Evolutionary conservation across 257 asterid genomes (phyloP).

Genomic region (Lavandula angustifolia): DNA sequence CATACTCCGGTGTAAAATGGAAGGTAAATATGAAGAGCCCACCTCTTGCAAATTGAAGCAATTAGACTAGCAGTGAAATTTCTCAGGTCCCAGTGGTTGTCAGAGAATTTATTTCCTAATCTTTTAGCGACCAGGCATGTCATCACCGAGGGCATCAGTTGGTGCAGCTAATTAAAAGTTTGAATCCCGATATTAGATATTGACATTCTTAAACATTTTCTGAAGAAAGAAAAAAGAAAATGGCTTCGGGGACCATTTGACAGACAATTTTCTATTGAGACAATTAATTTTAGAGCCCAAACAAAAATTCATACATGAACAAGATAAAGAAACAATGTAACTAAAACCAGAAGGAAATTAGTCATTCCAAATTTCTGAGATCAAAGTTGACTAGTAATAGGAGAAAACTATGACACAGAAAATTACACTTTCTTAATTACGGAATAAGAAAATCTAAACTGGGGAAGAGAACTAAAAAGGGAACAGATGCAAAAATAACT

Average conservation of each 20-base stretch:
- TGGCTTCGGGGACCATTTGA: constrained; percentile 7
- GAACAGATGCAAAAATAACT: constrained; percentile 39
- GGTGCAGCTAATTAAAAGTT: constrained; percentile 66
- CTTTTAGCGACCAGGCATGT: constrained; percentile 93
- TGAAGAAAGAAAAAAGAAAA: neutral
- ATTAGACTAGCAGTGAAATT: constrained; percentile 80
- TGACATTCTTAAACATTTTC: constrained; percentile 4
- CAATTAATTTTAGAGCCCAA: neutral
- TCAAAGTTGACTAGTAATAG: neutral
- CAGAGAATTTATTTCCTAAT: constrained; percentile 75
- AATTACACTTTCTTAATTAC: neutral
- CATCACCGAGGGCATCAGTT: constrained; percentile 96
- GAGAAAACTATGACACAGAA: constrained; percentile 15
- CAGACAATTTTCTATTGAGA: constrained; percentile 1
- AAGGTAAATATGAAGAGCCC: constrained; percentile 37
- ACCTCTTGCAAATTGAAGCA: constrained; percentile 93
- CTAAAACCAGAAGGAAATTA: neutral
- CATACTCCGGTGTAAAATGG: neutral
- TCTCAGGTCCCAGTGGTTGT: constrained; percentile 94
- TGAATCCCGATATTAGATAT: constrained; percentile 30
- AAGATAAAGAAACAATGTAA: neutral
- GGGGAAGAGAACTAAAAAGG: constrained; percentile 1
- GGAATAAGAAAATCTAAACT: neutral
- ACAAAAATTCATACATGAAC: neutral
- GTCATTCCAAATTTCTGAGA: neutral